Evolutionary conservation across 2,329 filamentous ascomycete genomes (phyloP).

Genomic region (Fusarium scirpi): DNA sequence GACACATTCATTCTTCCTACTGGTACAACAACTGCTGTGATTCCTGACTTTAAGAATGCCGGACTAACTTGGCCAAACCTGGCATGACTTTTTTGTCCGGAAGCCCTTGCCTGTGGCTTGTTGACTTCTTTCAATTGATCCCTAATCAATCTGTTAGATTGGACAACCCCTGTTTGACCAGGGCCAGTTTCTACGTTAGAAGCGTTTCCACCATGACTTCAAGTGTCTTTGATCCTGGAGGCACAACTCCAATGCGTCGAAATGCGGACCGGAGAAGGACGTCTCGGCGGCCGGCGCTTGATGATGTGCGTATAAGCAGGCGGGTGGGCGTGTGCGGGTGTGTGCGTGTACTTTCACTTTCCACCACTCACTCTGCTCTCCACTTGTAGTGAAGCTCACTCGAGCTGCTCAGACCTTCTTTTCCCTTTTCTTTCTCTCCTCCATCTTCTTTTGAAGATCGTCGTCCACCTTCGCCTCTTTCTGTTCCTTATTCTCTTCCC

Average conservation of each 20-base stretch:
- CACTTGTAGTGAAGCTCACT: constrained; percentile 39
- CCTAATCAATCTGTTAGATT: constrained; percentile 25
- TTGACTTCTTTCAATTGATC: constrained; percentile 20
- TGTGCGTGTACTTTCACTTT: constrained; percentile 41
- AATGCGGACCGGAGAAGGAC: constrained; percentile 35
- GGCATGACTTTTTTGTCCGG: background rate
- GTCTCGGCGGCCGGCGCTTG: constrained; percentile 45
- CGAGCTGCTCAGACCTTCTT: constrained; percentile 40
- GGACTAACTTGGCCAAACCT: constrained; percentile 29
- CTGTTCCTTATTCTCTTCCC: constrained; percentile 15
- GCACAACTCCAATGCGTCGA: constrained; percentile 29
- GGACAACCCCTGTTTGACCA: constrained; percentile 24
- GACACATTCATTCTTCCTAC: constrained; percentile 57
- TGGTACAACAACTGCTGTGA: constrained; percentile 41
- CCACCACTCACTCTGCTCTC: constrained; percentile 37
- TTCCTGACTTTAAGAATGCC: constrained; percentile 38
- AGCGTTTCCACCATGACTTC: constrained; percentile 24
- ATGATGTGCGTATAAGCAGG: constrained; percentile 47
- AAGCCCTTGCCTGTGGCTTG: constrained; percentile 29
- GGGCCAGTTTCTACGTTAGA: constrained; percentile 27
- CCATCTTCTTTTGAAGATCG: constrained; percentile 37
- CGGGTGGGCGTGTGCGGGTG: constrained; percentile 43
- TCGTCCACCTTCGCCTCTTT: constrained; percentile 19
- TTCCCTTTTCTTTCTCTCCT: constrained; percentile 34
- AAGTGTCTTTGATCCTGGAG: constrained; percentile 22